Percentiles rank a stretch among this genome's conserved stretches.
Conservation (phyloP, 2,329 filamentous ascomycete genomes). For the Colletotrichum tanaceti region DNA sequence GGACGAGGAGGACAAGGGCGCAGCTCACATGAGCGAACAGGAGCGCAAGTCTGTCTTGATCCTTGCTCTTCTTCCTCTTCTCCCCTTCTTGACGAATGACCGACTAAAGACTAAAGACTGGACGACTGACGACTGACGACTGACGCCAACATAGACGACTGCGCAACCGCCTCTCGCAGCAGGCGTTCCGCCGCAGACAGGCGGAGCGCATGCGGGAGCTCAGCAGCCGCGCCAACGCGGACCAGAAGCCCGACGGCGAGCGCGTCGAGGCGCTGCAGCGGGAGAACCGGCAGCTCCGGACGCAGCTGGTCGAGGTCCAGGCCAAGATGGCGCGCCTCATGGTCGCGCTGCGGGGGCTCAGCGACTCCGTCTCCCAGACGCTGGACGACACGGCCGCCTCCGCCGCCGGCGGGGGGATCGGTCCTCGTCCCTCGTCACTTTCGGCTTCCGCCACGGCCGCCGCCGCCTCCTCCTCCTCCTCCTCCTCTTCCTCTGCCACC, state of each 20-base stretch:
- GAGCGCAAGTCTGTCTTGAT: slow-evolving; percentile 19
- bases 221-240: slow-evolving; percentile 42
- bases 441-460: neutral
- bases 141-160: slow-evolving; percentile 43
- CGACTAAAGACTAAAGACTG: too few relatives aligned
- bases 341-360: slow-evolving; percentile 44
- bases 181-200: slow-evolving; percentile 48
- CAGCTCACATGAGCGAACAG: slow-evolving; percentile 13
- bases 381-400: slow-evolving; percentile 42
- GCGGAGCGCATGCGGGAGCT: slow-evolving; percentile 47
- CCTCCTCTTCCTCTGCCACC: too few relatives aligned
- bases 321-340: slow-evolving; percentile 44
- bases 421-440: neutral
- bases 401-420: neutral
- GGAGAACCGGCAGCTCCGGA: slow-evolving; percentile 45
- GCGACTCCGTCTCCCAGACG: slow-evolving; percentile 44
- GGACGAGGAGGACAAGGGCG: too few relatives aligned
- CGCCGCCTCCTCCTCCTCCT: too few relatives aligned
- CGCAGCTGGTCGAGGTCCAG: slow-evolving; percentile 48
- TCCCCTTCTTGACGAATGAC: too few relatives aligned
- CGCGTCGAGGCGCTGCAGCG: slow-evolving; percentile 43
- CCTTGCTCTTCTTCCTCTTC: too few relatives aligned
- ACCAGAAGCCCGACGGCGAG: slow-evolving; percentile 44
- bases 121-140: neutral
- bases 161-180: slow-evolving; percentile 49